These are phyloP conservation scores for Annulohypoxylon truncatum DNA, from an alignment of 2,329 filamentous ascomycete species.

Conservation along the genomic window DNA sequence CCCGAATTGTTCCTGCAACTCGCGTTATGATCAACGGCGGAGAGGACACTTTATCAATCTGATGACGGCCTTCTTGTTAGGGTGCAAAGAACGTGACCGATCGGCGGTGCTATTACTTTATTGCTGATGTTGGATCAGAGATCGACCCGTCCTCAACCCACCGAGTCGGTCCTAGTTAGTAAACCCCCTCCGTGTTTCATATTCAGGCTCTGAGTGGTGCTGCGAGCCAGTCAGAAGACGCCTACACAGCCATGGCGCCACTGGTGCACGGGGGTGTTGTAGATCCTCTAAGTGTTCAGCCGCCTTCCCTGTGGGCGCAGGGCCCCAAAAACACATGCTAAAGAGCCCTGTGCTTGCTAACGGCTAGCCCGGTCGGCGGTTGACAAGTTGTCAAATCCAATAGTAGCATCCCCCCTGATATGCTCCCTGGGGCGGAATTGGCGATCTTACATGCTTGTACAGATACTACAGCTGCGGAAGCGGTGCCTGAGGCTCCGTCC, in stretches of 20 bases:
- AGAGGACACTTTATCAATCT: conserved; percentile 20
- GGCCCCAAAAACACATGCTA: conserved; percentile 9
- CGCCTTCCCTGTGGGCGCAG: conserved; percentile 11
- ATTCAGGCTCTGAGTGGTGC: conserved; percentile 24
- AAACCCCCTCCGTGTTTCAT: conserved; percentile 31
- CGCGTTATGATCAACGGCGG: conserved; percentile 27
- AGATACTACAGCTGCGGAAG: conserved; percentile 8
- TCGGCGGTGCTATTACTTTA: conserved; percentile 11
- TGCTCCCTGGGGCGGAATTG: neutral
- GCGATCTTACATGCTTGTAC: conserved; percentile 16
- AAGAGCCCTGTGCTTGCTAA: conserved; percentile 9
- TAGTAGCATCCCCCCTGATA: neutral
- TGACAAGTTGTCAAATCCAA: conserved; percentile 9
- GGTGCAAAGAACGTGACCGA: conserved; percentile 2
- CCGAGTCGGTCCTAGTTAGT: conserved; percentile 28
- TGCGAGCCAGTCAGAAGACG: conserved; percentile 25
- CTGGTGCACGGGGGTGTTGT: conserved; percentile 13
- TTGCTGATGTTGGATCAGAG: conserved; percentile 30
- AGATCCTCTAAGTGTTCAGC: conserved; percentile 26
- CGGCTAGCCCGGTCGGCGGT: conserved; percentile 13
- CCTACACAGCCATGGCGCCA: conserved; percentile 12
- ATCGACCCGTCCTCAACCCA: conserved; percentile 22
- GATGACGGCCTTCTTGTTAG: conserved; percentile 25
- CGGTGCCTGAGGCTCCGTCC: conserved; percentile 31
- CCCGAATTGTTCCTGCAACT: conserved; percentile 9